phyloP scores from a whole-genome alignment of 768 basidiomycete species.

The Pleurotus ostreatus region DNA sequence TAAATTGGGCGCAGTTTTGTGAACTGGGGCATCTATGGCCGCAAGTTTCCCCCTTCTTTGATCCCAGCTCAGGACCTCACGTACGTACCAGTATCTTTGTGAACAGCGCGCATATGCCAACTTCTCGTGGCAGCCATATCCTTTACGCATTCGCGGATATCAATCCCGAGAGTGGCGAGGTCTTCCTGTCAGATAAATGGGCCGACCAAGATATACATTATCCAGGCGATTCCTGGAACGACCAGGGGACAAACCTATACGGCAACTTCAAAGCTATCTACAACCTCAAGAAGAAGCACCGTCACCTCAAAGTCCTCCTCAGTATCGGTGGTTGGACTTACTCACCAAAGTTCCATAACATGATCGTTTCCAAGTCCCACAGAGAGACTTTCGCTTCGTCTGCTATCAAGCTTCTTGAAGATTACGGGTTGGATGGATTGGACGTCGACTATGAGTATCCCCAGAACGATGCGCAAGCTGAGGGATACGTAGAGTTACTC shows the following conservation, averaged over 20 bases:
- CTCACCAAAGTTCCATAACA: conserved; percentile 80
- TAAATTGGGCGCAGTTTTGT: conserved; percentile 50
- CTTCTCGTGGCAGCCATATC: conserved; percentile 55
- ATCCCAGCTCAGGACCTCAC: conserved; percentile 87
- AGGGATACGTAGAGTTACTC: conserved; percentile 80
- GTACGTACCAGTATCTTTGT: conserved; percentile 35
- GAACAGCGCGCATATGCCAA: conserved; percentile 8
- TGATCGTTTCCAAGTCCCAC: conserved; percentile 60
- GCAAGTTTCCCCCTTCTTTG: conserved; percentile 83
- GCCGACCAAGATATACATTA: conserved; percentile 98
- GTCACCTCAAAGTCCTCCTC: conserved; percentile 76
- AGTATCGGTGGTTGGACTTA: conserved; percentile 98
- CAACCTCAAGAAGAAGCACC: conserved; percentile 80
- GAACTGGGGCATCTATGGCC: conserved; percentile 93
- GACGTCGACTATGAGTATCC: conserved; percentile 97
- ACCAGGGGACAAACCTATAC: conserved; percentile 84
- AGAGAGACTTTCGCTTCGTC: conserved; percentile 79
- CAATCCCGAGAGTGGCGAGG: conserved; percentile 78
- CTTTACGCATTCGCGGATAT: conserved; percentile 94
- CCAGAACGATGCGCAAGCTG: conserved; percentile 67
- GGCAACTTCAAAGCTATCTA: conserved; percentile 95
- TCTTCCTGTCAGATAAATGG: conserved; percentile 87
- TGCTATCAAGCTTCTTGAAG: conserved; percentile 76
- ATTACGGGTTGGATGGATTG: conserved; percentile 89
- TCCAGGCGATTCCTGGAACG: conserved; percentile 93